phyloP scores from a whole-genome alignment of 108 stramenopile species.

The Conticribra guillardii region DNA sequence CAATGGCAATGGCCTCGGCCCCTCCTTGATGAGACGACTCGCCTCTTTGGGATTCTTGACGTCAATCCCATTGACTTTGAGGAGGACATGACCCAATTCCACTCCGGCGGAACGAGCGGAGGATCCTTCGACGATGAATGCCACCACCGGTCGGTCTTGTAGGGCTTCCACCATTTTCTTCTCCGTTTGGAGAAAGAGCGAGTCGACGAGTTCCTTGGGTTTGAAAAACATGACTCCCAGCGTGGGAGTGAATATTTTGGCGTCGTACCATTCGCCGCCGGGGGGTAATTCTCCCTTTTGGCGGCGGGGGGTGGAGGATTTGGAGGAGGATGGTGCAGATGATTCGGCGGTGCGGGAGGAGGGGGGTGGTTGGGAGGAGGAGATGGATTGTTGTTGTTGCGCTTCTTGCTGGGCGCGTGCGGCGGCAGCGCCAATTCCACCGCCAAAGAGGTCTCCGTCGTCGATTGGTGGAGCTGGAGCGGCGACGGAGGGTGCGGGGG shows the following conservation, averaged over 20 bases:
- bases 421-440: conserved; percentile 45
- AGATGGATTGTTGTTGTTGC: no score
- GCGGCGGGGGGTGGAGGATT: neutral
- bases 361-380: neutral
- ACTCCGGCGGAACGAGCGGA: conserved; percentile 84
- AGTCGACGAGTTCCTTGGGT: conserved; percentile 86
- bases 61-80: conserved; percentile 89
- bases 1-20: conserved; percentile 82
- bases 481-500: conserved; percentile 32
- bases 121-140: conserved; percentile 89
- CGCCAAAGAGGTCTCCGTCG: conserved; percentile 39
- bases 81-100: conserved; percentile 83
- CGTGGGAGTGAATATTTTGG: conserved; percentile 89
- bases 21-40: conserved; percentile 88
- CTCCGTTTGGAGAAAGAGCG: conserved; percentile 83
- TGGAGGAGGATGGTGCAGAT: conserved; percentile 1
- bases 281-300: conserved; percentile 77
- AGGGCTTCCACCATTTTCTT: conserved; percentile 67
- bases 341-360: neutral
- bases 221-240: conserved; percentile 95
- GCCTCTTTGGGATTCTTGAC: conserved; percentile 92
- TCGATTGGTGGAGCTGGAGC: conserved; percentile 15
- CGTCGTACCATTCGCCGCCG: conserved; percentile 91
- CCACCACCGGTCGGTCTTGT: conserved; percentile 86
- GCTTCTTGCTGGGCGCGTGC: conserved; percentile 28